Conservation (phyloP, 225 moss, liverwort and hornwort species). For the Antitrichia curtipendula region DNA sequence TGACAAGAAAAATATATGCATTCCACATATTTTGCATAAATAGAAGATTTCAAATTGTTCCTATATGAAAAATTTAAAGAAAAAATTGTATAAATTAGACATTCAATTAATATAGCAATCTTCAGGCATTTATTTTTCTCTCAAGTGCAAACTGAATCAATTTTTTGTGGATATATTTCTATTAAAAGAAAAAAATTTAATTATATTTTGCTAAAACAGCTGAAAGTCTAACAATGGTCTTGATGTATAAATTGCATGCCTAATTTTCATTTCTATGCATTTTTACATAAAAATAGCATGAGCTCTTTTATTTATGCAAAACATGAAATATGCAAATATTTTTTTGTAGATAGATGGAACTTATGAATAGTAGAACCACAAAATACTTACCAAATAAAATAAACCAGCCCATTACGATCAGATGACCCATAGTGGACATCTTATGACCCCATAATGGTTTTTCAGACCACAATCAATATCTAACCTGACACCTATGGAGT, state of each 20-base stretch:
- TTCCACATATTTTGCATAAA: neutral
- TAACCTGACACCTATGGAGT: too few relatives aligned
- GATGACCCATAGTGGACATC: too few relatives aligned
- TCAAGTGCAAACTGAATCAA: neutral
- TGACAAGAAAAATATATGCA: neutral
- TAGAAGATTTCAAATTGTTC: neutral
- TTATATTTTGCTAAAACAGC: neutral
- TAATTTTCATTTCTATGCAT: neutral
- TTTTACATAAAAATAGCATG: neutral
- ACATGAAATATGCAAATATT: neutral
- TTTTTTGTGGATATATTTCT: neutral
- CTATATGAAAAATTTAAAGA: neutral
- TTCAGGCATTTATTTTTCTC: neutral
- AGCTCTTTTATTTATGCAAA: neutral
- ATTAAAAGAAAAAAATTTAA: neutral
- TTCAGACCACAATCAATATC: too few relatives aligned
- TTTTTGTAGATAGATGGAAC: neutral
- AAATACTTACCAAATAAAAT: neutral
- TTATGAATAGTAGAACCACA: neutral
- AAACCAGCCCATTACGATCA: too few relatives aligned
- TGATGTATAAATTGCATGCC: accelerated
- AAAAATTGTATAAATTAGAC: neutral
- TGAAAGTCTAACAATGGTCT: neutral
- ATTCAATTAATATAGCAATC: accelerated
- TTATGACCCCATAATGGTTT: too few relatives aligned